Evolutionary conservation across 495 filamentous ascomycete species (phyloP), one percentile per base, ranked within the genome.

Genomic region (Amphirosellinia nigrospora): DNA sequence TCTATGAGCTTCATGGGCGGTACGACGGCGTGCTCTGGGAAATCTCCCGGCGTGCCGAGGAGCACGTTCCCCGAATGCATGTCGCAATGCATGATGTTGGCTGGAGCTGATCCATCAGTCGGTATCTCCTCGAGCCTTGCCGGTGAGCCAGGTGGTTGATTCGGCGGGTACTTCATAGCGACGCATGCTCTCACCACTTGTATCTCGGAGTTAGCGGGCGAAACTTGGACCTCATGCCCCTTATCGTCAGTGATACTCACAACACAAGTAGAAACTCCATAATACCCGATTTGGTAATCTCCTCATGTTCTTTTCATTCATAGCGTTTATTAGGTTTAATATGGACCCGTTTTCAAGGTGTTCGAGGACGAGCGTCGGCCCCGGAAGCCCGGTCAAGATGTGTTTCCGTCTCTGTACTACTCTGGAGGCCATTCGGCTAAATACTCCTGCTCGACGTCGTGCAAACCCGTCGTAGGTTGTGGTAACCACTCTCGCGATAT

Each of bases 1-100:
- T 70, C 68, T 23, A 70, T 70, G 38, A 70, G n/a, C 36, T 70
- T 70, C 2, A 64, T 1, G 3, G 60, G 48, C 15, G 68, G 68
- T 0, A 64, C 5, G 60, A 38, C 10, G 13, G 34, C 3, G 58
- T 70, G 68, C 19, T 70, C 68, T n/a, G 48, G 28, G 60, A 70
- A 70, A 43, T 64, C 52, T 36, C 60, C 48, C 11, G 21, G 0
- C 0, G 48, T 0, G 26, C 68, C 68, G 6, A 70, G 10, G 26
- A 69, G 43, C 39, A 41, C 11, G 6, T 70, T 70, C 7, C 36
- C 38, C 0, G 16, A 0, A 4, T 70, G 68, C 28, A 70, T 55
- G 11, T 70, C 68, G 15, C 0, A 1, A 5, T 70, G 68, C 1
- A 28, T 0, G 16, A 64, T n/a, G 34, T 19, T 10, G 4, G 8